Evolutionary conservation across 306 rosid species (phyloP).

Genomic region (Cercis canadensis): DNA sequence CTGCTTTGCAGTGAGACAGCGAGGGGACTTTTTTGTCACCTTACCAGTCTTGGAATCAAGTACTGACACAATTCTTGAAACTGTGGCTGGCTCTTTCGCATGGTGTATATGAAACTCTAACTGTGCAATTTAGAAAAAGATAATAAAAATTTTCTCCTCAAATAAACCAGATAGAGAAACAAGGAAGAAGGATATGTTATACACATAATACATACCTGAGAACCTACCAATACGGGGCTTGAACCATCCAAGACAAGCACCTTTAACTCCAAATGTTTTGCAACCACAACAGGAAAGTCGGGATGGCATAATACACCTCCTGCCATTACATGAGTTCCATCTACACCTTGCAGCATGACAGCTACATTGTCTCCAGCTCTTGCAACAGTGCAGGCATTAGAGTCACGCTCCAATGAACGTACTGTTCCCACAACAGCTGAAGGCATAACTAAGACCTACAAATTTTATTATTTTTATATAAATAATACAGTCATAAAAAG

Average conservation of each 20-base stretch:
- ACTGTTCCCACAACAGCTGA: slow-evolving; percentile 79
- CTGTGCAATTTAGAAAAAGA: slow-evolving; percentile 49
- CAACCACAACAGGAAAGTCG: slow-evolving; percentile 73
- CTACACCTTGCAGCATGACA: slow-evolving; percentile 80
- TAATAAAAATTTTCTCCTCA: slow-evolving; percentile 7
- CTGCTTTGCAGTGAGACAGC: slow-evolving; percentile 85
- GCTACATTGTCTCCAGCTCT: slow-evolving; percentile 95
- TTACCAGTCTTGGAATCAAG: slow-evolving; percentile 91
- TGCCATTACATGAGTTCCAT: slow-evolving; percentile 66
- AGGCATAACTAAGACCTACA: slow-evolving; percentile 91
- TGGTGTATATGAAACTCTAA: slow-evolving; percentile 93
- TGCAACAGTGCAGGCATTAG: slow-evolving; percentile 72
- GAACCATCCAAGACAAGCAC: slow-evolving; percentile 84
- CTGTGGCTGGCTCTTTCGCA: slow-evolving; percentile 81
- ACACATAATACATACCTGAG: slow-evolving; percentile 65
- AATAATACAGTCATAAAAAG: slow-evolving; percentile 8
- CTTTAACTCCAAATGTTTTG: slow-evolving; percentile 85
- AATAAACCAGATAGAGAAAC: slow-evolving; percentile 11
- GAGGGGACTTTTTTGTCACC: slow-evolving; percentile 80
- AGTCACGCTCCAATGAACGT: slow-evolving; percentile 81
- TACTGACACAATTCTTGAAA: slow-evolving; percentile 66
- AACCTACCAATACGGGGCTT: slow-evolving; percentile 78
- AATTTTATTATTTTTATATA: slow-evolving; percentile 13
- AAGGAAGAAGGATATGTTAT: slow-evolving; percentile 11
- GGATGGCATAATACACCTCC: slow-evolving; percentile 98